Evolutionary conservation across 2,329 filamentous ascomycete genomes (phyloP).

Genomic region (Daldinia sp.): DNA sequence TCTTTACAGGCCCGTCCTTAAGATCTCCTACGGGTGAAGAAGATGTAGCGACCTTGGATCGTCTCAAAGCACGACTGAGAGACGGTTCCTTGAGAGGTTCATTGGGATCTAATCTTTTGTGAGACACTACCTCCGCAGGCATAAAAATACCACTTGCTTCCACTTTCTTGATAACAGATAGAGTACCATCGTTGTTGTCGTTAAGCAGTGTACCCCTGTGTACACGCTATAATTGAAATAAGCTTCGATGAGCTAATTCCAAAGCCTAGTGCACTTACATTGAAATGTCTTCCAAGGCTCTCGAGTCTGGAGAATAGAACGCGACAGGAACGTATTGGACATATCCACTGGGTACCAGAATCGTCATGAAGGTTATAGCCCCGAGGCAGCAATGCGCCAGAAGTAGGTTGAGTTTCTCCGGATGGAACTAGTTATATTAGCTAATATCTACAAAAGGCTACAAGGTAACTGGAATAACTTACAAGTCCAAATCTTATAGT

Average conservation of each 20-base stretch:
- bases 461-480: not conserved
- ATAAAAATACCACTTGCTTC: not conserved
- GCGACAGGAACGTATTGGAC: slow-evolving; percentile 56
- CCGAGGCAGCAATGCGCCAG: slow-evolving; percentile 52
- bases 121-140: slow-evolving; percentile 45
- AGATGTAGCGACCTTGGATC: not conserved
- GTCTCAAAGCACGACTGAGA: slow-evolving; percentile 21
- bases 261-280: slow-evolving; percentile 19
- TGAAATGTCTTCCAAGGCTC: slow-evolving; percentile 44
- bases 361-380: slow-evolving; percentile 50
- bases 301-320: slow-evolving; percentile 43
- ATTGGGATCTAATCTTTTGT: slow-evolving; percentile 36
- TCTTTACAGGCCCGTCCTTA: not conserved
- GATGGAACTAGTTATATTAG: slow-evolving; percentile 21
- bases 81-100: slow-evolving; percentile 39
- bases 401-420: slow-evolving; percentile 17
- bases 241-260: slow-evolving; percentile 3
- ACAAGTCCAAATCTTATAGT: slow-evolving; percentile 31
- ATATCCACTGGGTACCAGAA: slow-evolving; percentile 49
- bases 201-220: slow-evolving; percentile 50
- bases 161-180: slow-evolving; percentile 48
- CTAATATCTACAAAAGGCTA: not conserved
- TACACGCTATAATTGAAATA: slow-evolving; percentile 27
- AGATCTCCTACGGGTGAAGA: not conserved
- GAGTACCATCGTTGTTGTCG: slow-evolving; percentile 58